Base-by-base conservation (phyloP, 1,284 basidiomycete species). In the Erythrobasidium hasegawianum region DNA sequence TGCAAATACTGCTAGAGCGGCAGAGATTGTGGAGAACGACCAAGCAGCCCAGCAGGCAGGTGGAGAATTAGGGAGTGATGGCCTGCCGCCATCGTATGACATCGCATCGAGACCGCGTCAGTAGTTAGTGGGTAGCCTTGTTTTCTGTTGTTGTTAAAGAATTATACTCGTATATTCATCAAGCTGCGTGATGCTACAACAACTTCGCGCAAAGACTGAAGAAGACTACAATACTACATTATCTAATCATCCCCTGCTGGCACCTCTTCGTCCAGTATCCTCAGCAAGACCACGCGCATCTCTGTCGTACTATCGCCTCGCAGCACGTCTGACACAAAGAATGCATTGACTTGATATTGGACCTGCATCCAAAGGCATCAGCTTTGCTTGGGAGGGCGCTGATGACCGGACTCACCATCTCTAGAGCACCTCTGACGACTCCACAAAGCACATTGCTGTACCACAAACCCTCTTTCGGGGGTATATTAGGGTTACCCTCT, bases 391-490 rank as follows among this genome's bases (percentile, higher is more conserved):
- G n/a, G n/a, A n/a, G n/a, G n/a, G n/a, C n/a, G n/a, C n/a, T n/a
- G n/a, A 22, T 62, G 7, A 38, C 39, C 50, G 64, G 52, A 68
- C 64, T 69, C 64, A 96, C 96, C 96, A 99, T 99, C 79, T 99
- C 96, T 57, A 98, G 77, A 24, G 93, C 86, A 0, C 96, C 96
- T 60, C 94, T 81, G 54, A 98, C 78, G 0, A 98, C 95, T 2
- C 96, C 96, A 71, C 91, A 95, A 0, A 96, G 80, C 27, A 98
- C 87, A 77, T 98, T 98, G 76, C 89, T 92, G 78, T 94, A 98
- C 91, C 92, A 96, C 38, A 99, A 79, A 0, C 93, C 94, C 10
- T 90, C 90, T 75, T 92, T 57, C 13, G 69, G 53, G 33, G 41
- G 29, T 9, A 47, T 47, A 11, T 33, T 33, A n/a, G 43, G 43